Conservation (phyloP, 2,329 filamentous ascomycete genomes). For the Sphaerulina populicola region DNA sequence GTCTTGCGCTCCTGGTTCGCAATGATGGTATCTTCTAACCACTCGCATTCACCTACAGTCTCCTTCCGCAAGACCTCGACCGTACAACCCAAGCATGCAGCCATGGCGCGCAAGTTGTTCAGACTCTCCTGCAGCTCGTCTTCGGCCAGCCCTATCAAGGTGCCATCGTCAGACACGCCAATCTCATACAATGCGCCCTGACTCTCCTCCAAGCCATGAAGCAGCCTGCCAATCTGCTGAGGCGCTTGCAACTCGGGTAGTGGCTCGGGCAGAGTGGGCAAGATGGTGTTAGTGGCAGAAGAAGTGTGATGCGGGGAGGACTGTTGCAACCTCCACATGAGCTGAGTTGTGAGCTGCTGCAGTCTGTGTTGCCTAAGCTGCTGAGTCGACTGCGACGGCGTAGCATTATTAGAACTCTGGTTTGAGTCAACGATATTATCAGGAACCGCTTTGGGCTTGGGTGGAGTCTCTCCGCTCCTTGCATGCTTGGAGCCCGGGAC, state of each 20-base stretch:
- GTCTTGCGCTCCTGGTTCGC: conserved; percentile 20
- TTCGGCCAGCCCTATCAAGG: conserved; percentile 74
- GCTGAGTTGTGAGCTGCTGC: conserved; percentile 85
- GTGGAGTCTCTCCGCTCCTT: conserved; percentile 20
- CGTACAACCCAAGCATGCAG: conserved; percentile 77
- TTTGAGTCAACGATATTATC: conserved; percentile 22
- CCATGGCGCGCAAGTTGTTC: conserved; percentile 78
- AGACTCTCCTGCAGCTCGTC: conserved; percentile 92
- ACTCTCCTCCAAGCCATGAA: conserved; percentile 80
- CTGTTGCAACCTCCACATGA: conserved; percentile 90
- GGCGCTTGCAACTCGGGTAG: conserved; percentile 52
- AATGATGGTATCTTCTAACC: conserved; percentile 43
- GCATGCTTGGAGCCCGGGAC: conserved; percentile 47
- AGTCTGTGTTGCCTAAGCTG: conserved; percentile 75
- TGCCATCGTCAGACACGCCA: conserved; percentile 89
- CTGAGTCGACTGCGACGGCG: conserved; percentile 37
- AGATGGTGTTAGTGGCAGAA: conserved; percentile 62
- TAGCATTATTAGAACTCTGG: conserved; percentile 7
- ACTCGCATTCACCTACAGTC: conserved; percentile 76
- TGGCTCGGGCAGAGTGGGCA: conserved; percentile 65
- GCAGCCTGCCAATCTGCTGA: conserved; percentile 46
- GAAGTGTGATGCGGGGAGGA: conserved; percentile 85
- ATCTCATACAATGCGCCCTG: conserved; percentile 93
- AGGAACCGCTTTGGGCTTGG: conserved; percentile 26
- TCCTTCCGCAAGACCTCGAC: conserved; percentile 76